Evolutionary conservation across 2,329 filamentous ascomycete species (phyloP).

Genomic region (Aschersonia sp.): DNA sequence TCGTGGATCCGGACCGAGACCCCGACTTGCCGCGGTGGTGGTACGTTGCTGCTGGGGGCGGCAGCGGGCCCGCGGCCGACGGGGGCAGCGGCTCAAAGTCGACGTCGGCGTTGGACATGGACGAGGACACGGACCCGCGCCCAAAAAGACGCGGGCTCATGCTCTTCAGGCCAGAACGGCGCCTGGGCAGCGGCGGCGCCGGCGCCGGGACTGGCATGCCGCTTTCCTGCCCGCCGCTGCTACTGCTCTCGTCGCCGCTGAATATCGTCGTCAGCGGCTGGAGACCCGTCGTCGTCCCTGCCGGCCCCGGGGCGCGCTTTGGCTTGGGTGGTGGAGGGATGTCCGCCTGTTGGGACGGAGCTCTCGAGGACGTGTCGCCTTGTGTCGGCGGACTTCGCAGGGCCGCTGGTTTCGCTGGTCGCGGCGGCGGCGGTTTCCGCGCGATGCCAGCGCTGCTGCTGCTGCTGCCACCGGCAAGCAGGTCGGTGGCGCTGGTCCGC

Average conservation of each 20-base stretch:
- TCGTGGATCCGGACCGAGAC: constrained; percentile 15
- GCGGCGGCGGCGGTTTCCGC: constrained; percentile 31
- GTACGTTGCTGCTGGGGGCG: constrained; percentile 3
- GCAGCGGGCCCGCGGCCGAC: constrained; percentile 9
- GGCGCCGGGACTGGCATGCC: constrained; percentile 17
- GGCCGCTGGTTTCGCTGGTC: constrained; percentile 42
- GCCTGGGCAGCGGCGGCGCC: constrained; percentile 32
- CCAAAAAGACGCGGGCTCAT: constrained; percentile 16
- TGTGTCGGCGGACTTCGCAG: constrained; percentile 29
- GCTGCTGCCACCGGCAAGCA: too few relatives aligned
- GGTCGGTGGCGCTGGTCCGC: too few relatives aligned
- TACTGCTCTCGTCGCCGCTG: not conserved
- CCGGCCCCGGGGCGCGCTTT: constrained; percentile 16
- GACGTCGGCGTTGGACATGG: constrained; percentile 22
- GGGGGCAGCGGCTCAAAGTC: constrained; percentile 26
- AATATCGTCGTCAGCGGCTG: constrained; percentile 25
- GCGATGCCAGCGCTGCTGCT: not conserved
- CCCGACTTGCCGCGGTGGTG: constrained; percentile 8
- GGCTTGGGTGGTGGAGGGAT: constrained; percentile 18
- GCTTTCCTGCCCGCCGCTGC: not conserved
- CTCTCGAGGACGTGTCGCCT: constrained; percentile 1
- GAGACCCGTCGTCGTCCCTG: constrained; percentile 8
- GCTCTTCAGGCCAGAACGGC: constrained; percentile 23
- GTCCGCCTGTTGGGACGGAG: not conserved
- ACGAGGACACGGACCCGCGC: constrained; percentile 10